Evolutionary conservation across 129 eudicot genomes (phyloP).

Genomic region (Gnaphalium uliginosum): DNA sequence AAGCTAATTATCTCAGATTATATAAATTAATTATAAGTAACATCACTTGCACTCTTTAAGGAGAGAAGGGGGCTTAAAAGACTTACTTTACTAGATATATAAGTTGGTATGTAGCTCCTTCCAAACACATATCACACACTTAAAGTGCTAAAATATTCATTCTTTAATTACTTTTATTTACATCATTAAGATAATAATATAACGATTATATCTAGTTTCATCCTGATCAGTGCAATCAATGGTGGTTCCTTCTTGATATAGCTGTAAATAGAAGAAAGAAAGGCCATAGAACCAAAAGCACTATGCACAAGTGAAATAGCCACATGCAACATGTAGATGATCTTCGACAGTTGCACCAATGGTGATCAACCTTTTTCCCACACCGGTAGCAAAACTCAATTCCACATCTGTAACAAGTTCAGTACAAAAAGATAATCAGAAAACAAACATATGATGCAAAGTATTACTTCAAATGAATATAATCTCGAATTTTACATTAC

Average conservation of each 20-base stretch:
- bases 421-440: not conserved
- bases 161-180: too few species aligned
- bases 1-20: too few species aligned
- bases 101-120: too few species aligned
- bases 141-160: too few species aligned
- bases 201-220: slow-evolving; percentile 11
- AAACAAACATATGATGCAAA: too few species aligned
- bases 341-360: slow-evolving; percentile 48
- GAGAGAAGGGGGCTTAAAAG: too few species aligned
- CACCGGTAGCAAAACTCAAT: slow-evolving; percentile 56
- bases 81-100: too few species aligned
- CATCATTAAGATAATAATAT: too few species aligned
- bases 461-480: not conserved
- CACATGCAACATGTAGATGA: slow-evolving; percentile 42
- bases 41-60: too few species aligned
- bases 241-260: slow-evolving; percentile 28
- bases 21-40: too few species aligned
- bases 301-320: slow-evolving; percentile 32
- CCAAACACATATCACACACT: too few species aligned
- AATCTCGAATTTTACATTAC: not conserved
- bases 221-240: slow-evolving; percentile 21
- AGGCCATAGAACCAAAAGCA: slow-evolving; percentile 36
- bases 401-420: slow-evolving; percentile 53
- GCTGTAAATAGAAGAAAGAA: slow-evolving; percentile 34
- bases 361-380: slow-evolving; percentile 45